Evolutionary conservation across 1,139 yeast species (phyloP).

Genomic region (Yamadazyma dushanensis): DNA sequence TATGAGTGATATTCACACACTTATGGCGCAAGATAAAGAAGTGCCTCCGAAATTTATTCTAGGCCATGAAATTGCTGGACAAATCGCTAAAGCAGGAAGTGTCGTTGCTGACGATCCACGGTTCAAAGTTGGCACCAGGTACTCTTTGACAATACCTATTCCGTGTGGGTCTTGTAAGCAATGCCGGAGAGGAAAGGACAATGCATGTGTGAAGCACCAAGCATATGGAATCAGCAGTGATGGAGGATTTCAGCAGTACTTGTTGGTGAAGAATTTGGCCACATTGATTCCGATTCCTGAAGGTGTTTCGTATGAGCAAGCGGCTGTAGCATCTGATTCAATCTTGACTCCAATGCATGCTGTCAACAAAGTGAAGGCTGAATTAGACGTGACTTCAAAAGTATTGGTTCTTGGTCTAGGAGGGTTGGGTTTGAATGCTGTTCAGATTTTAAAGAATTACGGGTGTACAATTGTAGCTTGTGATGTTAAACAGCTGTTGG

Average conservation of each 20-base stretch:
- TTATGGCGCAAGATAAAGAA: conserved; percentile 26
- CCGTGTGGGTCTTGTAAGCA: conserved; percentile 46
- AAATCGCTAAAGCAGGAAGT: conserved; percentile 41
- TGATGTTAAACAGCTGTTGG: conserved; percentile 37
- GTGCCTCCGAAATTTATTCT: conserved; percentile 36
- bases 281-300: conserved; percentile 49
- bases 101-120: conserved; percentile 23
- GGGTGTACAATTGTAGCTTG: conserved; percentile 43
- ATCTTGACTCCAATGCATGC: conserved; percentile 56
- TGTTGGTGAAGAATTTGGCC: conserved; percentile 36
- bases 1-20: conserved; percentile 49
- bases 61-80: conserved; percentile 63
- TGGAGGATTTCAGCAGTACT: conserved; percentile 54
- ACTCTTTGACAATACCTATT: conserved; percentile 35
- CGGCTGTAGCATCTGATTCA: conserved; percentile 52
- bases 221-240: conserved; percentile 47
- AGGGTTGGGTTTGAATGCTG: conserved; percentile 51
- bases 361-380: conserved; percentile 36
- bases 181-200: conserved; percentile 47
- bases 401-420: conserved; percentile 51
- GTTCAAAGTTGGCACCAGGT: conserved; percentile 37
- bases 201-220: conserved; percentile 27
- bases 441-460: conserved; percentile 43
- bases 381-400: conserved; percentile 35
- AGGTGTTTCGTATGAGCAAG: conserved; percentile 42